Evolutionary conservation across 352 stramenopile species (phyloP).

Genomic region (Globisporangium sylvaticum): DNA sequence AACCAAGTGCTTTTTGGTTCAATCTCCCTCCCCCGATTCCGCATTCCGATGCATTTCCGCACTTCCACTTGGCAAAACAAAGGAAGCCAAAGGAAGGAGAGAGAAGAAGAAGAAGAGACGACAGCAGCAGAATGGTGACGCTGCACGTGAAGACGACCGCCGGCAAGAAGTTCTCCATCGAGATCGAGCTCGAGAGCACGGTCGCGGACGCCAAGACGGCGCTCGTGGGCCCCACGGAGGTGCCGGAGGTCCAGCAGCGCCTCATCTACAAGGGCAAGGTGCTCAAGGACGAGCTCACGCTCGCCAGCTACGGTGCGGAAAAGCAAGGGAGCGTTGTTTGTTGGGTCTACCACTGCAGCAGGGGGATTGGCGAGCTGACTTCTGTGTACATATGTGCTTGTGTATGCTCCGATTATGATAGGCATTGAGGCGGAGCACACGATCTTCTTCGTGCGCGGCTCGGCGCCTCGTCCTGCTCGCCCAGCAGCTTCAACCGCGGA

Average conservation of each 20-base stretch:
- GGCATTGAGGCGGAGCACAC: slow-evolving; percentile 77
- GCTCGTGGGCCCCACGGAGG: slow-evolving; percentile 64
- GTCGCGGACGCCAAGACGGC: slow-evolving; percentile 77
- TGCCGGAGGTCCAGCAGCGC: slow-evolving; percentile 72
- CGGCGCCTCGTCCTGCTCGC: slow-evolving; percentile 27
- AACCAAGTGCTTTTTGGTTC: not conserved
- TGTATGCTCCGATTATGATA: slow-evolving; percentile 10
- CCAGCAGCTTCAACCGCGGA: slow-evolving; percentile 18
- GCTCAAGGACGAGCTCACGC: slow-evolving; percentile 85
- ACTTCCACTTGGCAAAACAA: not conserved
- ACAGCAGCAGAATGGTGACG: slow-evolving; percentile 44
- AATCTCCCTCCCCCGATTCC: not conserved
- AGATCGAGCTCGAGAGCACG: slow-evolving; percentile 62
- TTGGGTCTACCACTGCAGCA: not conserved
- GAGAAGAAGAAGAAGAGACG: not conserved
- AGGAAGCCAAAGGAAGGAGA: slow-evolving; percentile 4
- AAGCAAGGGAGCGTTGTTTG: not conserved
- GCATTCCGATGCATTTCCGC: no score
- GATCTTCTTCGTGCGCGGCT: slow-evolving; percentile 84
- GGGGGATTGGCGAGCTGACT: not conserved
- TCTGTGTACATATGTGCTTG: not conserved
- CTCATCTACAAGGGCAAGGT: slow-evolving; percentile 91
- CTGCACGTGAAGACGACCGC: slow-evolving; percentile 82
- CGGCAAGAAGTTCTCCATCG: slow-evolving; percentile 76
- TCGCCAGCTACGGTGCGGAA: slow-evolving; percentile 71